phyloP scores from a whole-genome alignment of 2,329 filamentous ascomycete species.

The Fusarium keratoplasticum region DNA sequence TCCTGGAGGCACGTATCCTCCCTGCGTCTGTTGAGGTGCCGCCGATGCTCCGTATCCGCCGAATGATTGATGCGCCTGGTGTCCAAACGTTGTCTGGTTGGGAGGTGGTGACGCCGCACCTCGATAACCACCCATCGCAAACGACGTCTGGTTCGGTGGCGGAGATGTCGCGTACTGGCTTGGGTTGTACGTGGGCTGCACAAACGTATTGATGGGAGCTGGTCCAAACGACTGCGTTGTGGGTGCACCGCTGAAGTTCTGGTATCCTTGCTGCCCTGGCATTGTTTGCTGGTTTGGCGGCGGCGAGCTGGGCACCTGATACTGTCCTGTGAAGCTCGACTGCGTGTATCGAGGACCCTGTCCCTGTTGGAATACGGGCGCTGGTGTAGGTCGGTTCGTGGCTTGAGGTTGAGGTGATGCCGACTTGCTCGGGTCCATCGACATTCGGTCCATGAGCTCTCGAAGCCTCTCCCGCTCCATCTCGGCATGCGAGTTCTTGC shows the following conservation, averaged over 20 bases:
- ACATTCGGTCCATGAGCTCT: slow-evolving; percentile 95
- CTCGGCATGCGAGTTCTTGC: slow-evolving; percentile 73
- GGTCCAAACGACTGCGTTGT: slow-evolving; percentile 46
- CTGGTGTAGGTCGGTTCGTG: slow-evolving; percentile 44
- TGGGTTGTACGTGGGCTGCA: slow-evolving; percentile 67
- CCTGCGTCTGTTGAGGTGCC: slow-evolving; percentile 54
- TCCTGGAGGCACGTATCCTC: slow-evolving; percentile 63
- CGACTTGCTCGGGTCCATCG: slow-evolving; percentile 73
- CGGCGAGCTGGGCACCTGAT: slow-evolving; percentile 61
- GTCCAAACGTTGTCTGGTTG: slow-evolving; percentile 64
- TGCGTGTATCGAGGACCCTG: slow-evolving; percentile 63
- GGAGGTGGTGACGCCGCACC: slow-evolving; percentile 67
- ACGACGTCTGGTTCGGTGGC: slow-evolving; percentile 70
- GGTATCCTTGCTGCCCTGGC: slow-evolving; percentile 57
- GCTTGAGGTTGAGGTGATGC: slow-evolving; percentile 51
- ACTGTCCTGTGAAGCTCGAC: slow-evolving; percentile 67
- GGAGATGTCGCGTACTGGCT: slow-evolving; percentile 71
- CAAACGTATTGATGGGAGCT: slow-evolving; percentile 58
- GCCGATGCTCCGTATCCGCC: slow-evolving; percentile 54
- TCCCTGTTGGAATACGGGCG: slow-evolving; percentile 38
- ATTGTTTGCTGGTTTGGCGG: slow-evolving; percentile 59
- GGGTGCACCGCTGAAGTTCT: slow-evolving; percentile 50
- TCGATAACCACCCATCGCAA: slow-evolving; percentile 54
- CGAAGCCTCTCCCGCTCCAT: slow-evolving; percentile 88
- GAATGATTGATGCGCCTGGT: slow-evolving; percentile 51